Conservation (phyloP, 352 stramenopile genomes). For the Pythium apleroticum region DNA sequence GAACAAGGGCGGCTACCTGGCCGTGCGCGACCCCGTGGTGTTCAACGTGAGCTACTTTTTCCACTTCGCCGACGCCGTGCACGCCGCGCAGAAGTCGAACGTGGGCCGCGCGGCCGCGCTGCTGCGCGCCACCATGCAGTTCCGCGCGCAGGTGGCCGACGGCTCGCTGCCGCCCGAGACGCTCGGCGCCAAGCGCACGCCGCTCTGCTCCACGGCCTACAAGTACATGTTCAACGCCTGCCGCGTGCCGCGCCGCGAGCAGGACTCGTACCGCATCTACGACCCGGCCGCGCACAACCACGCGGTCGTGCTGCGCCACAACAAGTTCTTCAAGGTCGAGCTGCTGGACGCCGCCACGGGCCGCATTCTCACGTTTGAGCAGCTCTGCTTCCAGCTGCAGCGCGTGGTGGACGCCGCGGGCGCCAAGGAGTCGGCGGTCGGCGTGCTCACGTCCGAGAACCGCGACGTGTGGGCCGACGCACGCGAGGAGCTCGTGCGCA, state of each 20-base stretch:
- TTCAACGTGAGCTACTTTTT: slow-evolving; percentile 93
- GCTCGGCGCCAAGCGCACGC: slow-evolving; percentile 88
- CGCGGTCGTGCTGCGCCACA: slow-evolving; percentile 87
- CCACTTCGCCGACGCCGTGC: slow-evolving; percentile 67
- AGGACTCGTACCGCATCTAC: slow-evolving; percentile 89
- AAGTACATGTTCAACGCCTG: slow-evolving; percentile 97
- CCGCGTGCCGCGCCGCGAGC: slow-evolving; percentile 79
- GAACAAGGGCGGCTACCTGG: slow-evolving; percentile 76
- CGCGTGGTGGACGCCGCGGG: slow-evolving; percentile 49
- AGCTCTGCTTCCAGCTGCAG: slow-evolving; percentile 57
- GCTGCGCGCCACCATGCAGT: slow-evolving; percentile 84
- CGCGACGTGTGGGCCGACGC: slow-evolving; percentile 81
- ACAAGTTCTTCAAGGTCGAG: slow-evolving; percentile 74
- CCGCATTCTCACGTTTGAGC: slow-evolving; percentile 51
- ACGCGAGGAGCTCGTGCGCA: slow-evolving; percentile 58
- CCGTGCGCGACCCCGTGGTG: slow-evolving; percentile 76
- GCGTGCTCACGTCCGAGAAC: slow-evolving; percentile 66
- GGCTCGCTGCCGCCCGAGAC: slow-evolving; percentile 87
- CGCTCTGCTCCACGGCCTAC: slow-evolving; percentile 91
- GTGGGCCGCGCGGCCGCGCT: slow-evolving; percentile 78
- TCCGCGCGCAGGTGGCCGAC: slow-evolving; percentile 86
- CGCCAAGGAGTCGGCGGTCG: slow-evolving; percentile 55
- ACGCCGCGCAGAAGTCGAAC: slow-evolving; percentile 59
- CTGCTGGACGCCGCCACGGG: slow-evolving; percentile 41
- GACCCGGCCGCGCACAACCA: slow-evolving; percentile 85